Evolutionary conservation across 2,329 filamentous ascomycete species (phyloP), one percentile per base, ranked within the genome.

Genomic region (Cladophialophora immunda): DNA sequence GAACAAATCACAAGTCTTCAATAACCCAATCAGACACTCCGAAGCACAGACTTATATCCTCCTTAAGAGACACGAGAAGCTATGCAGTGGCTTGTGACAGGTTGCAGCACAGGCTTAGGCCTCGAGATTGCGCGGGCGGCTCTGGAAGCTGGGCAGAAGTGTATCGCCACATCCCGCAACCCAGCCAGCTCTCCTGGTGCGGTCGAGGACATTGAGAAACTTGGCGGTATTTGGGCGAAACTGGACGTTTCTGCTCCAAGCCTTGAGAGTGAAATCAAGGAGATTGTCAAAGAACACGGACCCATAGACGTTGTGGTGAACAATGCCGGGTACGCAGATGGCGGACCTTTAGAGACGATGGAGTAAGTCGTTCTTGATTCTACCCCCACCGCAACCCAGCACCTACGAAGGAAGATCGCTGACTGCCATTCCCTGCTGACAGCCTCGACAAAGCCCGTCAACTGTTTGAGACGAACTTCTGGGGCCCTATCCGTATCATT

Each of bases 281-380:
- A 68, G 19, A 59, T 61, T 47, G 52, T 63, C 29, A 36, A 56
- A 8, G 41, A 58, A 11, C 59, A 70, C 47, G 66, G 62, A 30
- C 32, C 50, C 36, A 69, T 75, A n/a, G 73, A 75, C 36, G 68
- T 73, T 19, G 63, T 76, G 30, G 67, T 75, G 34, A 75, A 74
- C 57, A 76, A 76, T 36, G 74, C 74, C 19, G 74, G 70, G 2
- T 73, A 72, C 41, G 61, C 64, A 3, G 15, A 66, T 13, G 19
- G 60, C 1, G 70, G 71, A 41, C 65, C 17, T 41, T 71, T 19
- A 72, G 75, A 27, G 65, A 65, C 1, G 32, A 73, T 9, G 72
- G 73, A 50, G 70, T 66, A 27, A 53, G 58, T n/a, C 47, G 5
- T 2, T 5, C 27, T 27, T 50, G 19, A 15, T 5, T 25, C 45